Evolutionary conservation across 148 eudicot genomes (phyloP), one percentile per base, ranked within the genome.

Genomic region (Nepenthes gracilis): DNA sequence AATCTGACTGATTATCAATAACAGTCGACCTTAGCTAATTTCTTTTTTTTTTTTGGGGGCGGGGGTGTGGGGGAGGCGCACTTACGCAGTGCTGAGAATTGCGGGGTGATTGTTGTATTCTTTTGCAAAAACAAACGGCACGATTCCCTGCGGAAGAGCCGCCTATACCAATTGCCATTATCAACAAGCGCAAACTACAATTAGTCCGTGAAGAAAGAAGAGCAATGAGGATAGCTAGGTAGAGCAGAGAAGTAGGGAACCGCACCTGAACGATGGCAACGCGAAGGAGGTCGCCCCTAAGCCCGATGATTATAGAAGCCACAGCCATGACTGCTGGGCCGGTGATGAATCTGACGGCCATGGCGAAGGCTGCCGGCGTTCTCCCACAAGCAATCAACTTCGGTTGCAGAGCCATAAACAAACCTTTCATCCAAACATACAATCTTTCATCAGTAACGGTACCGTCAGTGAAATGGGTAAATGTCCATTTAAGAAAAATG

Each of bases 381-480:
- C 87, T 90, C 33, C 97, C 97, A 62, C 97, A 90, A 6, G 97
- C 97, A 15, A 90, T 90, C 5, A 90, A 74, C 80, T 84, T 90
- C 0, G 95, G 97, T 85, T 90, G 97, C 43, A 90, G 76, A 38
- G 95, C 97, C 97, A 90, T 90, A 69, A 90, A 90, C 73, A 90
- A 64, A 67, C 97, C 97, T 88, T 63, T 49, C 61, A 14, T 55
- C 35, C 10, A 43, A 55, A 6, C 32, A 53, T 23, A 12, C 58
- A 67, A 60, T 13, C 23, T 15, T 38, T 48, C 12, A 52, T 35
- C 40, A 59, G 48, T 23, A 23, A 23, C 23, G 23, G 23, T 23
- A 23, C 23, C 23, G 23, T 23, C 0, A 23, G 23, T 0, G 23
- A 23, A 23, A 23, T 23, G 23, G 23, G 23, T 23, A 23, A 23